phyloP scores from a whole-genome alignment of 139 green algal genomes.

The Raphidocelis subcapitata region DNA sequence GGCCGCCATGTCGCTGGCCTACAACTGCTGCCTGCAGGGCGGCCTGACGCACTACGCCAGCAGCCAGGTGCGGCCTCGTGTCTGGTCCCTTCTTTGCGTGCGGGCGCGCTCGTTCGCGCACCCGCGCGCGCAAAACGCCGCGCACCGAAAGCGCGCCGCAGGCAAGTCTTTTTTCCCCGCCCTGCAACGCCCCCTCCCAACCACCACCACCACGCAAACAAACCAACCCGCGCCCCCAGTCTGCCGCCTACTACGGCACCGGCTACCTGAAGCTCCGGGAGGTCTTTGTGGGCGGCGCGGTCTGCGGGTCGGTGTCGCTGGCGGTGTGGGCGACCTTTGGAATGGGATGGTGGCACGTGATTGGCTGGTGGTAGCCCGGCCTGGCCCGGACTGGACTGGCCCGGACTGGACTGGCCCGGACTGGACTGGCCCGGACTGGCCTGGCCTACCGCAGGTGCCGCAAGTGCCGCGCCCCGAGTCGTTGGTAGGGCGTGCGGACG shows the following conservation, averaged over 20 bases:
- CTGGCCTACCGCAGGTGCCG: too few species aligned
- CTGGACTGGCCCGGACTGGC: too few species aligned
- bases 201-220: background rate
- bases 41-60: slow-evolving; percentile 96
- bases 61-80: too few species aligned
- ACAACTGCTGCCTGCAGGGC: slow-evolving; percentile 95
- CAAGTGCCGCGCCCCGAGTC: too few species aligned
- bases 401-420: too few species aligned
- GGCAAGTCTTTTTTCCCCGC: background rate
- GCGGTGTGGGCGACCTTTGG: slow-evolving; percentile 75
- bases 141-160: background rate
- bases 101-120: background rate
- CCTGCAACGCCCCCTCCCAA: background rate
- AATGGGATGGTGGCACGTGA: slow-evolving; percentile 83
- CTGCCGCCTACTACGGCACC: slow-evolving; percentile 88
- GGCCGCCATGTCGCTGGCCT: slow-evolving; percentile 85
- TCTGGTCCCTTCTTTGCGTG: slow-evolving; percentile 27
- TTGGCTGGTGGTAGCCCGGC: slow-evolving; percentile 76
- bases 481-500: too few species aligned
- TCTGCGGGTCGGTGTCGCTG: slow-evolving; percentile 40
- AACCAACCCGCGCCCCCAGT: background rate
- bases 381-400: too few species aligned
- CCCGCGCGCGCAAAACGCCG: background rate
- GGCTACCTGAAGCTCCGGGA: slow-evolving; percentile 82
- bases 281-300: slow-evolving; percentile 75